phyloP scores from a whole-genome alignment of 345 rosid species.

The Aurinia saxatilis region DNA sequence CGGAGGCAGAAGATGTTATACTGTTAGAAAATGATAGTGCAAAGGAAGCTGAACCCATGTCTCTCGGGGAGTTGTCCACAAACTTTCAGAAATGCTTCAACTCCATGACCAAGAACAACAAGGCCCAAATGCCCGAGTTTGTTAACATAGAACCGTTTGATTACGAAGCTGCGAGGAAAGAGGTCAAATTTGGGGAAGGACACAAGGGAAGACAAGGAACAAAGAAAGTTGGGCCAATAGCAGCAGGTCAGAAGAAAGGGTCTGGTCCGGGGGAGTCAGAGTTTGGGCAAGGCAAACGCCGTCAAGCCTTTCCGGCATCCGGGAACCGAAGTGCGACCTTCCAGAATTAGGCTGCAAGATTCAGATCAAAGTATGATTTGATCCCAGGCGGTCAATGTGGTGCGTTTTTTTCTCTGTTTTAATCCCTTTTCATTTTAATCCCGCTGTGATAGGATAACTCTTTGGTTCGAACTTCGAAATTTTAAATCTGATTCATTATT shows the following conservation, averaged over 20 bases:
- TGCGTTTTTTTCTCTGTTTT: no score
- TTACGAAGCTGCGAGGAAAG: constrained; percentile 33
- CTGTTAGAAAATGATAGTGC: constrained; percentile 8
- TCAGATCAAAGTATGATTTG: neutral
- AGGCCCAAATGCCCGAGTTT: constrained; percentile 26
- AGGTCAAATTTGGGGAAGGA: constrained; percentile 24
- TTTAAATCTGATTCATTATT: no score
- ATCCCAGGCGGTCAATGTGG: no score
- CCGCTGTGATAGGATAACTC: no score
- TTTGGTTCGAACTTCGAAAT: no score
- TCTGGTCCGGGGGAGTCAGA: constrained; percentile 17
- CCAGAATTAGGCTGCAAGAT: constrained; percentile 12
- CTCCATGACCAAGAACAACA: constrained; percentile 27
- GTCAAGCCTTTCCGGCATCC: constrained; percentile 35
- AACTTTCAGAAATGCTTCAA: constrained; percentile 29
- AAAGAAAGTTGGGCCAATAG: constrained; percentile 12
- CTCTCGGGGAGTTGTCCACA: constrained; percentile 30
- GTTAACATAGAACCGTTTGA: constrained; percentile 55
- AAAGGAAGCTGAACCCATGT: constrained; percentile 34
- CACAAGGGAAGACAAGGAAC: constrained; percentile 13
- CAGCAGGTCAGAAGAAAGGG: constrained; percentile 23
- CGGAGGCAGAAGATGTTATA: constrained; percentile 14
- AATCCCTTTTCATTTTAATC: no score
- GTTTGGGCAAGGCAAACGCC: constrained; percentile 33
- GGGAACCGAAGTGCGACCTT: constrained; percentile 31